Evolutionary conservation across 2,329 filamentous ascomycete species (phyloP), one percentile per base, ranked within the genome.

Genomic region (Cladosporium phlei): DNA sequence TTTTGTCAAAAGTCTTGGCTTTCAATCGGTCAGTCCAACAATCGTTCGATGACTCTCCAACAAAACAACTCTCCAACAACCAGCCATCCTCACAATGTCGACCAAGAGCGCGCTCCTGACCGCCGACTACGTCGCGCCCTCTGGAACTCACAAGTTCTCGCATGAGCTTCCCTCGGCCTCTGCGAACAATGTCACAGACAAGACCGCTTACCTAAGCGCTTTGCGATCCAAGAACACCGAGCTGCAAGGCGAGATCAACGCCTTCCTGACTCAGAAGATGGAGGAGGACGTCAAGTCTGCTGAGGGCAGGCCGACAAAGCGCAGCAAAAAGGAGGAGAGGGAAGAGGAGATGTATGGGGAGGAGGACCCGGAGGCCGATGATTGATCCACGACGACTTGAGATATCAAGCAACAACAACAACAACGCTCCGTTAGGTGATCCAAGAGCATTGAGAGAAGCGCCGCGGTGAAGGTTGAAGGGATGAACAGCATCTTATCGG

Each of bases 261-360:
- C 69, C 52, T 82, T 86, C 62, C 73, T 91, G 49, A 90, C 86
- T 4, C 63, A 71, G 43, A 79, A 82, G 48, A 90, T 90, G 86
- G 84, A 83, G 28, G 75, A 85, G 51, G 85, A 89, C 61, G 27
- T 24, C 11, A 38, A 43, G 24, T 85, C 83, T 60, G 69, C 67
- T 7, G 67, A 66, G 2, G 64, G 40, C 58, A 50, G 37, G 52
- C 50, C 19, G 17, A 24, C 52, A 27, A 38, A 54, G 45, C 40
- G 28, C 11, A 55, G 48, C 22, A 56, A 54, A 19, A 64, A 68
- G 39, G 65, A 67, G 46, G 62, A 65, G 46, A 65, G 63, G 46
- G 67, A 70, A 24, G 86, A 88, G 61, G 80, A 86, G 58, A 85
- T 89, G 61, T 95, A 95, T 62, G 89, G 88, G 38, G 89, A 95